Percentiles rank a stretch among this genome's conserved stretches.
phyloP scores from a whole-genome alignment of 1,139 yeast genomes.

The Cylindricascospora bacillispora region DNA sequence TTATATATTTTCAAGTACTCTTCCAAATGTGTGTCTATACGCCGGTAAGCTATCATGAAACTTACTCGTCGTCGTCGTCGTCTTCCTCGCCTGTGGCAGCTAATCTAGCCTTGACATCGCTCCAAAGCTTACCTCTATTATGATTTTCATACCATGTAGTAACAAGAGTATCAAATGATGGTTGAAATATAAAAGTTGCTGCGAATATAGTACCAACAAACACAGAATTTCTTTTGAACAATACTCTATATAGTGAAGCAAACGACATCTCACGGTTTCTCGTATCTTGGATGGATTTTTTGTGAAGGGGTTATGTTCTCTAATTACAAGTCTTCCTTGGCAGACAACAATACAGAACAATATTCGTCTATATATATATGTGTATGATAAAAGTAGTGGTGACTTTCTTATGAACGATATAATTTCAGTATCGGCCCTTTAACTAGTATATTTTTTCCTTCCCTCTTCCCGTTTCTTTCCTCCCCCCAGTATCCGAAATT shows the following conservation, averaged over 20 bases:
- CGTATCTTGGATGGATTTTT: too few species aligned
- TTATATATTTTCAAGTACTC: neutral
- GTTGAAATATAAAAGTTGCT: slow-evolving; percentile 85
- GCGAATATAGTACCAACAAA: slow-evolving; percentile 78
- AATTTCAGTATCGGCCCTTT: too few species aligned
- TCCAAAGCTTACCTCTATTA: slow-evolving; percentile 96
- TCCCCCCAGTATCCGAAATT: too few species aligned
- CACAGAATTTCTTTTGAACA: slow-evolving; percentile 88
- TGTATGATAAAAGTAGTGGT: too few species aligned
- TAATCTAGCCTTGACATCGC: slow-evolving; percentile 67
- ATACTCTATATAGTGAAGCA: slow-evolving; percentile 47
- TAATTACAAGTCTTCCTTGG: too few species aligned
- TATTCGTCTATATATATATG: too few species aligned
- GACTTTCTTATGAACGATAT: too few species aligned
- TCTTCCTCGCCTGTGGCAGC: slow-evolving; percentile 48
- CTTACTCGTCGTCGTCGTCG: slow-evolving; percentile 35
- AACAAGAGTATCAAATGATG: slow-evolving; percentile 64
- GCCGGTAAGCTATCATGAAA: too few species aligned
- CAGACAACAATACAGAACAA: too few species aligned
- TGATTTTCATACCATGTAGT: slow-evolving; percentile 76
- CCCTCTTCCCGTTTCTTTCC: too few species aligned
- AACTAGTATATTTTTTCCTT: too few species aligned
- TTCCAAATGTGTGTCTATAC: neutral
- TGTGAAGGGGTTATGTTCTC: too few species aligned
- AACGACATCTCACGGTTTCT: slow-evolving; percentile 28